A percentile compares a stretch with the other conserved stretches of the same genome.
Conservation (phyloP, 345 rosid species). For the Litchi chinensis region DNA sequence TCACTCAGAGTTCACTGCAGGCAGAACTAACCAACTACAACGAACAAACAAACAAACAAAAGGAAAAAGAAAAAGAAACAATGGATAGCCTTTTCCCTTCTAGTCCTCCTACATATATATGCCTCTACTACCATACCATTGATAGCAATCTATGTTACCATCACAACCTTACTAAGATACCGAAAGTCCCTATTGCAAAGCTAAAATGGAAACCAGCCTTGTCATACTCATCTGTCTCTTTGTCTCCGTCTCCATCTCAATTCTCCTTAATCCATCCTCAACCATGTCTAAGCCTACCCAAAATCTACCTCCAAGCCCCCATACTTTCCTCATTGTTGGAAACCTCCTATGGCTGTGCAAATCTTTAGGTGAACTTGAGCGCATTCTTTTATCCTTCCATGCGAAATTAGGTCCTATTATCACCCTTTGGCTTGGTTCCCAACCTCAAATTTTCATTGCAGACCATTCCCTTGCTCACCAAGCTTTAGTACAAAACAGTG, state of each 20-base stretch:
- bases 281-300: not conserved
- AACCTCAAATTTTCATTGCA: conserved; percentile 41
- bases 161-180: no score
- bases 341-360: conserved; percentile 17
- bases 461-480: conserved; percentile 44
- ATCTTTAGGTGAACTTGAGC: conserved; percentile 10
- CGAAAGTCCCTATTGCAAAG: no score
- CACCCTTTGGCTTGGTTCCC: conserved; percentile 37
- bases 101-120: no score
- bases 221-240: conserved; percentile 9
- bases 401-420: conserved; percentile 42
- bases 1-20: no score
- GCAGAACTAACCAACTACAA: no score
- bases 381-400: conserved; percentile 20
- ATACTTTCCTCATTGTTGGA: conserved; percentile 19
- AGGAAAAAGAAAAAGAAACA: no score
- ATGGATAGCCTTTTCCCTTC: no score
- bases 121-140: no score
- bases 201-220: conserved; percentile 22
- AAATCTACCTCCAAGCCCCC: conserved; percentile 30
- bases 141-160: no score
- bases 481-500: conserved; percentile 46
- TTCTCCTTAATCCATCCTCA: conserved; percentile 12
- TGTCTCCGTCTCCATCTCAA: not conserved
- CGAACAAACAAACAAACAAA: no score